These are phyloP conservation scores for Sporothrix pallida DNA, from an alignment of 2,329 filamentous ascomycete genomes.

Conservation along the genomic window DNA sequence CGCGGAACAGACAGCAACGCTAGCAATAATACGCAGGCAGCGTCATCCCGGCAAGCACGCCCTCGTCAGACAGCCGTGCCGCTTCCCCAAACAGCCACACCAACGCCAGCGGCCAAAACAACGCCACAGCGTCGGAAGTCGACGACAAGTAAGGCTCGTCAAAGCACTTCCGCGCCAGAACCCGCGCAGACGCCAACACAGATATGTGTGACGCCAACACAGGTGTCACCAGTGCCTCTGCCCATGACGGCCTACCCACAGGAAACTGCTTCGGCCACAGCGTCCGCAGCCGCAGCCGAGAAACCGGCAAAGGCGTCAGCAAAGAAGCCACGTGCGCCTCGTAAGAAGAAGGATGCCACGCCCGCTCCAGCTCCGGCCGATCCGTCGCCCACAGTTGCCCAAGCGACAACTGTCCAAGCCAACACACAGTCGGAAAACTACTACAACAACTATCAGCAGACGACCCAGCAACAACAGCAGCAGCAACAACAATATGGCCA, in stretches of 20 bases:
- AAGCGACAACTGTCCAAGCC: neutral
- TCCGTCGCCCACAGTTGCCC: neutral
- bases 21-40: neutral
- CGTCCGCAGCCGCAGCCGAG: neutral
- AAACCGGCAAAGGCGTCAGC: slow-evolving; percentile 1
- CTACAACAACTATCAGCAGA: neutral
- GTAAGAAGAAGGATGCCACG: slow-evolving; percentile 16
- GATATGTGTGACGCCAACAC: neutral
- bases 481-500: slow-evolving; percentile 23
- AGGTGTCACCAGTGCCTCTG: slow-evolving; percentile 19
- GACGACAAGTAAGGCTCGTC: slow-evolving; percentile 11
- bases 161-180: neutral
- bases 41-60: neutral
- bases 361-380: neutral
- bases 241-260: slow-evolving; percentile 8
- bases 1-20: neutral
- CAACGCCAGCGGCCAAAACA: neutral
- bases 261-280: neutral
- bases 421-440: neutral
- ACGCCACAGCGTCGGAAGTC: slow-evolving; percentile 8
- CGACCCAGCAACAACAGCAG: slow-evolving; percentile 10
- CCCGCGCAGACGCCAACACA: neutral
- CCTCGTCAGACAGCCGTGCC: neutral
- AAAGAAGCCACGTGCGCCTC: slow-evolving; percentile 27
- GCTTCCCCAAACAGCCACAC: neutral